phyloP scores from a whole-genome alignment of 148 eudicot genomes.

The Rhododendron ferrugineum region DNA sequence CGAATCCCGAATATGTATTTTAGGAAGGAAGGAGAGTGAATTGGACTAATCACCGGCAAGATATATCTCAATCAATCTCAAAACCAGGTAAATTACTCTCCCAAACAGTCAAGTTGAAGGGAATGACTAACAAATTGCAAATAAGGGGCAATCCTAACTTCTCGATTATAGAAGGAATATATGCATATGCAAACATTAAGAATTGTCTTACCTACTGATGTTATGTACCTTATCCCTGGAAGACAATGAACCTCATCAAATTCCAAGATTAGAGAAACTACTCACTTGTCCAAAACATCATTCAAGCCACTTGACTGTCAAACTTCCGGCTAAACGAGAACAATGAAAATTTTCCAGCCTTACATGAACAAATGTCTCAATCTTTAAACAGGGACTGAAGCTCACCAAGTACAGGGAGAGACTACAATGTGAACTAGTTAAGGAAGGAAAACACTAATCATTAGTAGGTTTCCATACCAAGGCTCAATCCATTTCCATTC shows the following conservation, averaged over 20 bases:
- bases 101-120: not conserved
- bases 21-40: not conserved
- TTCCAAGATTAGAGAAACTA: not conserved
- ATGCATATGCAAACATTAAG: too few relatives aligned
- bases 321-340: not conserved
- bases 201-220: too few relatives aligned
- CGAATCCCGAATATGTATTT: not conserved
- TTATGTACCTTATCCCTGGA: not conserved
- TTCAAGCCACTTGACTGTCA: not conserved
- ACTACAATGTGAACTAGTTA: not conserved
- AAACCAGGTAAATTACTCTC: not conserved
- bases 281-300: not conserved
- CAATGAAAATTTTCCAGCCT: not conserved
- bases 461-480: not conserved
- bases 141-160: not conserved
- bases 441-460: not conserved
- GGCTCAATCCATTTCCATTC: not conserved
- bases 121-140: not conserved
- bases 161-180: too few relatives aligned
- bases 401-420: not conserved
- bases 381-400: not conserved
- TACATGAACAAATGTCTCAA: not conserved
- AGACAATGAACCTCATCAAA: not conserved
- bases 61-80: not conserved
- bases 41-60: not conserved